Conservation (phyloP, 1,284 basidiomycete genomes). For the Moesziomyces aphidis region DNA sequence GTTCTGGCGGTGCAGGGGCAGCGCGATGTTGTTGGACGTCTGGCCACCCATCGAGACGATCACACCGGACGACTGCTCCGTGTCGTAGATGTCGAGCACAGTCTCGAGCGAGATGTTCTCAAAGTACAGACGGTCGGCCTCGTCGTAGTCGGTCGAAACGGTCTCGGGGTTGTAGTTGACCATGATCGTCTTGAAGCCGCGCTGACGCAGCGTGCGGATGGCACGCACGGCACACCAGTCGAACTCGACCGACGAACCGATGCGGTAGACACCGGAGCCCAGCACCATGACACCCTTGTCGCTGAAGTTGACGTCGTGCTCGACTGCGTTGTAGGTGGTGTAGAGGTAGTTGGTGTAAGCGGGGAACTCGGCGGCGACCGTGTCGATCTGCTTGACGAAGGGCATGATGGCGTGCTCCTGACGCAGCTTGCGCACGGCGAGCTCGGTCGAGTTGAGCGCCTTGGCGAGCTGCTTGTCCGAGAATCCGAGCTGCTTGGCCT, state of each 20-base stretch:
- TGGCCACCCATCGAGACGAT: slow-evolving; percentile 99
- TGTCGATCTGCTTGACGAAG: slow-evolving; percentile 99
- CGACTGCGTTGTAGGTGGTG: slow-evolving; percentile 94
- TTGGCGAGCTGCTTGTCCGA: slow-evolving; percentile 89
- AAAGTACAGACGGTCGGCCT: slow-evolving; percentile 97
- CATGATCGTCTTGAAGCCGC: slow-evolving; percentile 97
- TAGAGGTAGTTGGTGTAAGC: slow-evolving; percentile 99
- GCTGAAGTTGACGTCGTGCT: slow-evolving; percentile 88
- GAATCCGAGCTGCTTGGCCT: slow-evolving; percentile 95
- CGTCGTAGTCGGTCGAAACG: slow-evolving; percentile 98
- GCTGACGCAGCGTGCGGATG: slow-evolving; percentile 91
- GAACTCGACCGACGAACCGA: slow-evolving; percentile 98
- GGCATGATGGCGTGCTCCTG: slow-evolving; percentile 86
- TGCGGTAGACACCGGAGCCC: slow-evolving; percentile 97
- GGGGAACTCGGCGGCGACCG: slow-evolving; percentile 98
- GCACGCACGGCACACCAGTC: slow-evolving; percentile 99
- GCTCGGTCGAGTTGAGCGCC: slow-evolving; percentile 85
- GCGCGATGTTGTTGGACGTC: slow-evolving; percentile 97
- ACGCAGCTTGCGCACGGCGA: slow-evolving; percentile 86
- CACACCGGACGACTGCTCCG: slow-evolving; percentile 87
- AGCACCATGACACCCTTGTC: slow-evolving; percentile 97
- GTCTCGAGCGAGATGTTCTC: slow-evolving; percentile 98
- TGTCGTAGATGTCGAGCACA: slow-evolving; percentile 96
- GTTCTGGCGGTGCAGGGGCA: slow-evolving; percentile 92
- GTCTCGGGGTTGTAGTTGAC: slow-evolving; percentile 99